These are phyloP conservation scores for Sarcomyxa edulis DNA, from an alignment of 768 basidiomycete genomes.

Conservation along the genomic window DNA sequence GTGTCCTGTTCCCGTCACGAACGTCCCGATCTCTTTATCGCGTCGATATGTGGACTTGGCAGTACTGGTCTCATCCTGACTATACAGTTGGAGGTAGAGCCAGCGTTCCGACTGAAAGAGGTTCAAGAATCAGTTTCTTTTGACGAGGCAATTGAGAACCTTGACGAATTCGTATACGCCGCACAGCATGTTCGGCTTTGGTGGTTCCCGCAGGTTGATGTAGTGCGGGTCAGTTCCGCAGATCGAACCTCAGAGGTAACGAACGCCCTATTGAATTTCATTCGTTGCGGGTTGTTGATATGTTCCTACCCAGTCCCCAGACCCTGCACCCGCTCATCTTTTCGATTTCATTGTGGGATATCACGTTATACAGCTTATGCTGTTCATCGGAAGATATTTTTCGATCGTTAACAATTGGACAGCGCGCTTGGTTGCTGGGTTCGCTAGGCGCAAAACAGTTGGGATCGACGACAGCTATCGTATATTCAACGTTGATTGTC, in stretches of 20 bases:
- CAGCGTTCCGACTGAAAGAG: slow-evolving; percentile 78
- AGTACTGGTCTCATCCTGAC: slow-evolving; percentile 83
- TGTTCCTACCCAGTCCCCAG: too few species aligned
- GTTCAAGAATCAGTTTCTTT: slow-evolving; percentile 57
- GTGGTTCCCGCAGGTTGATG: slow-evolving; percentile 87
- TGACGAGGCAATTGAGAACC: slow-evolving; percentile 48
- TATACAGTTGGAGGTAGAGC: slow-evolving; percentile 74
- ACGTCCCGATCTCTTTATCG: slow-evolving; percentile 74
- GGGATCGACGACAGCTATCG: slow-evolving; percentile 74
- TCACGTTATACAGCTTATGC: slow-evolving; percentile 78
- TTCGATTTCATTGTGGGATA: slow-evolving; percentile 69
- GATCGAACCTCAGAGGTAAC: slow-evolving; percentile 75
- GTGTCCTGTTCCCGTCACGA: slow-evolving; percentile 62
- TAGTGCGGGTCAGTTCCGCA: slow-evolving; percentile 65
- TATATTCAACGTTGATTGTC: slow-evolving; percentile 92
- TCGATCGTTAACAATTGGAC: slow-evolving; percentile 58
- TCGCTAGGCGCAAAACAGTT: slow-evolving; percentile 47
- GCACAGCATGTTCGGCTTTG: slow-evolving; percentile 90
- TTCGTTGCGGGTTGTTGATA: too few species aligned
- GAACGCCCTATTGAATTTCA: too few species aligned
- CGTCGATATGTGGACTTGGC: slow-evolving; percentile 88
- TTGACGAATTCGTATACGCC: slow-evolving; percentile 53
- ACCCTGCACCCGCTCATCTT: too few species aligned
- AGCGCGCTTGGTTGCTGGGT: slow-evolving; percentile 64
- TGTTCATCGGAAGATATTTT: slow-evolving; percentile 72